A percentile compares a stretch with the other conserved stretches of the same genome.
These are phyloP conservation scores for Cytospora mali DNA, from an alignment of 2,329 filamentous ascomycete genomes.

Conservation along the genomic window DNA sequence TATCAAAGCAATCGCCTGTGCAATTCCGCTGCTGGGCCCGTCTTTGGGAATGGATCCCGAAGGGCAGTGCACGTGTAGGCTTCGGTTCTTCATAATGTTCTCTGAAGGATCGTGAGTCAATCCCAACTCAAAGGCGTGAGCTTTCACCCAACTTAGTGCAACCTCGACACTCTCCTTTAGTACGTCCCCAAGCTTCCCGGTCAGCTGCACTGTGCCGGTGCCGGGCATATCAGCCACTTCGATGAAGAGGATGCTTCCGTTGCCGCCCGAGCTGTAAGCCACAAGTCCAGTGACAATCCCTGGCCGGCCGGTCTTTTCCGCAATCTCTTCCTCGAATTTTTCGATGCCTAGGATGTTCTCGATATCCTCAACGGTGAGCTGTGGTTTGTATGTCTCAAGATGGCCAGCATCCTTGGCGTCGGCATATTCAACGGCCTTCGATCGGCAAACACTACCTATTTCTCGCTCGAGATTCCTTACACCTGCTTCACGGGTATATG, in stretches of 20 bases:
- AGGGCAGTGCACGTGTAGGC: slow-evolving; percentile 94
- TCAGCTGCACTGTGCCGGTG: slow-evolving; percentile 87
- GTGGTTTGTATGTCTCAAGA: slow-evolving; percentile 70
- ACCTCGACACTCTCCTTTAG: slow-evolving; percentile 97
- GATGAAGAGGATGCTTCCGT: slow-evolving; percentile 96
- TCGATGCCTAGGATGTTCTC: slow-evolving; percentile 92
- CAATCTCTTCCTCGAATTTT: slow-evolving; percentile 92
- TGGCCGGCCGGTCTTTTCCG: slow-evolving; percentile 79
- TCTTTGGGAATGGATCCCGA: slow-evolving; percentile 96
- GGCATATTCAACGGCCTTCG: slow-evolving; percentile 92
- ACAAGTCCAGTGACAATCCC: slow-evolving; percentile 96
- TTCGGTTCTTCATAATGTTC: slow-evolving; percentile 94
- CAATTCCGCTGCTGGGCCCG: slow-evolving; percentile 82
- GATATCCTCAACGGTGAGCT: slow-evolving; percentile 76
- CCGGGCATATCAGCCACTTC: slow-evolving; percentile 98
- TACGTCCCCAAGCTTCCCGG: slow-evolving; percentile 93
- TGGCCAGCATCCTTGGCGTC: slow-evolving; percentile 79
- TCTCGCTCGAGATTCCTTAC: slow-evolving; percentile 96
- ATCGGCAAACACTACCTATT: slow-evolving; percentile 89
- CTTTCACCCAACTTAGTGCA: slow-evolving; percentile 94
- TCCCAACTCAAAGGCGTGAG: slow-evolving; percentile 88
- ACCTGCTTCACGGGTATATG: slow-evolving; percentile 94
- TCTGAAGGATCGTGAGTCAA: slow-evolving; percentile 78
- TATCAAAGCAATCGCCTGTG: slow-evolving; percentile 91
- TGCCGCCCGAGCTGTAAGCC: slow-evolving; percentile 88